phyloP scores from a whole-genome alignment of 2,329 filamentous ascomycete species.

The Neofusicoccum laricinum region DNA sequence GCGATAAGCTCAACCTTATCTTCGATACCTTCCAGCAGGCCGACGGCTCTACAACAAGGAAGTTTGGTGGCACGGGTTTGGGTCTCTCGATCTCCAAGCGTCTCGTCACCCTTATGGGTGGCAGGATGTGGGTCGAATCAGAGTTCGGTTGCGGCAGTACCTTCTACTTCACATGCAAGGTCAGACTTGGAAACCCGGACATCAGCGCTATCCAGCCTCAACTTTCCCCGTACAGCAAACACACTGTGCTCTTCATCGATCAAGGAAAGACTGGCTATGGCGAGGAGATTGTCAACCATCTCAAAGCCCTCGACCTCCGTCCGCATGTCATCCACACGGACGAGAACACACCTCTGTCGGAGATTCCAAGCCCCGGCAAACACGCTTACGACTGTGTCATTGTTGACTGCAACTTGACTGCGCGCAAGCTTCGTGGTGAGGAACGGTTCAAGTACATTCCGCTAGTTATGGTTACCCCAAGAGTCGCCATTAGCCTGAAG shows the following conservation, averaged over 20 bases:
- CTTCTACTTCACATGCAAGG: conserved; percentile 95
- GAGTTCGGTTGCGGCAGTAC: conserved; percentile 86
- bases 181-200: conserved; percentile 78
- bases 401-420: conserved; percentile 89
- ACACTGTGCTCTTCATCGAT: conserved; percentile 92
- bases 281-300: conserved; percentile 72
- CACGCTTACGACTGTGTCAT: conserved; percentile 91
- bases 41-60: conserved; percentile 91
- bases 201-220: conserved; percentile 76
- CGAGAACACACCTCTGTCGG: conserved; percentile 56
- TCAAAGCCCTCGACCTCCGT: conserved; percentile 73
- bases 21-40: conserved; percentile 99
- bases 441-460: conserved; percentile 98
- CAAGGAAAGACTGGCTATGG: conserved; percentile 79
- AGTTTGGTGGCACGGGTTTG: conserved; percentile 92
- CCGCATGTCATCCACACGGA: conserved; percentile 83
- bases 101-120: conserved; percentile 92
- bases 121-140: conserved; percentile 93
- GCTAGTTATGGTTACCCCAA: conserved; percentile 84
- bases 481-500: conserved; percentile 88
- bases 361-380: conserved; percentile 26
- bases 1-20: conserved; percentile 93
- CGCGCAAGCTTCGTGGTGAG: conserved; percentile 76
- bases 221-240: conserved; percentile 84
- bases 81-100: conserved; percentile 94